phyloP scores from a whole-genome alignment of 768 basidiomycete species.

The Rhizopogon vinicolor region DNA sequence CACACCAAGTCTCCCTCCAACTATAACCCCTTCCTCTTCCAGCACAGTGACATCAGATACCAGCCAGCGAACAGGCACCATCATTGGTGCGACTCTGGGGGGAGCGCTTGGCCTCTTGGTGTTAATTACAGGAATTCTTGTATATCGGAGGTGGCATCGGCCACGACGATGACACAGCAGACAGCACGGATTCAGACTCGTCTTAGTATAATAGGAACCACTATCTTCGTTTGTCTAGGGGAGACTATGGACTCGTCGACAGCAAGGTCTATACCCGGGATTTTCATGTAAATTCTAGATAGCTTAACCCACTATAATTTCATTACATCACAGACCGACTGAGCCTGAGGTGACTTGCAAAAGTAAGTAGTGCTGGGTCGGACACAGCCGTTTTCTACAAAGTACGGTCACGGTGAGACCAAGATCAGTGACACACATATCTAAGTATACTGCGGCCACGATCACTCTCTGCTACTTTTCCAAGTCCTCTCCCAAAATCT shows the following conservation, averaged over 20 bases:
- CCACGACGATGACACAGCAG: background rate
- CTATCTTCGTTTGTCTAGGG: too few species aligned
- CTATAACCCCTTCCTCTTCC: conserved; percentile 4
- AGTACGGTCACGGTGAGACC: background rate
- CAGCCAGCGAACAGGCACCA: conserved; percentile 3
- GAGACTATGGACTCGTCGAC: too few species aligned
- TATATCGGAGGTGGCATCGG: conserved; percentile 7
- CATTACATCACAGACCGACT: background rate
- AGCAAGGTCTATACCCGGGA: background rate
- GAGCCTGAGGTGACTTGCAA: background rate
- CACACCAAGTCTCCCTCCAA: conserved; percentile 17
- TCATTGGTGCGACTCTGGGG: conserved; percentile 14
- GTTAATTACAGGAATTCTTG: conserved; percentile 3
- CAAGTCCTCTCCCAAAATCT: background rate
- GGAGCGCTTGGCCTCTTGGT: conserved; percentile 10
- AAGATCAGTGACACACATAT: conserved; percentile 1
- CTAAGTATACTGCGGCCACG: background rate
- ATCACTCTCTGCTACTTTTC: background rate
- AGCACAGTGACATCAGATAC: conserved; percentile 1
- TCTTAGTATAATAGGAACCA: too few species aligned
- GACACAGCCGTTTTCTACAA: background rate
- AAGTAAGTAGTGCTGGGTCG: background rate
- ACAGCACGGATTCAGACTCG: too few species aligned
- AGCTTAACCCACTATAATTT: background rate
- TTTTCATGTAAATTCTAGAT: background rate